phyloP scores from a whole-genome alignment of 257 asterid species.

The Jacaranda copaia region DNA sequence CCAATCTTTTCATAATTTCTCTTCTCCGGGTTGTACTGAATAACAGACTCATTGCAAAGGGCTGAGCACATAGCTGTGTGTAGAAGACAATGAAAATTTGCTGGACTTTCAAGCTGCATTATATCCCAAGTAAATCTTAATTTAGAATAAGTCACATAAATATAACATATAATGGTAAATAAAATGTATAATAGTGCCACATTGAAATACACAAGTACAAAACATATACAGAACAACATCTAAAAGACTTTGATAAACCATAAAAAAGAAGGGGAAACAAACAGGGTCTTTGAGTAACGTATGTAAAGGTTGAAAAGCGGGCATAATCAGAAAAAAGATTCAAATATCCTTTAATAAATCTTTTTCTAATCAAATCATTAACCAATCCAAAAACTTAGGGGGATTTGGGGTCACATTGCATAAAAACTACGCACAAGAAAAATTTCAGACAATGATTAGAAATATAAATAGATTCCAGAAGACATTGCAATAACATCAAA shows the following conservation, averaged over 20 bases:
- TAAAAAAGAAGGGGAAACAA: background rate
- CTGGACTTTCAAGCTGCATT: conserved; percentile 92
- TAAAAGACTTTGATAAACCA: background rate
- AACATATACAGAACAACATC: background rate
- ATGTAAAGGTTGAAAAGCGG: conserved; percentile 17
- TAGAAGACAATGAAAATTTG: conserved; percentile 89
- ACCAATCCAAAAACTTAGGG: conserved; percentile 2
- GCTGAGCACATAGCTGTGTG: conserved; percentile 98
- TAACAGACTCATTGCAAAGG: conserved; percentile 91
- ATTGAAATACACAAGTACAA: conserved; percentile 4
- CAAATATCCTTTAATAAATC: conserved; percentile 5
- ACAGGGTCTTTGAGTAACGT: background rate
- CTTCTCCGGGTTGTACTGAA: conserved; percentile 97
- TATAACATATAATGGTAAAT: conserved; percentile 18
- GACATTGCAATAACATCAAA: background rate
- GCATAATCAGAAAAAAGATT: conserved; percentile 14
- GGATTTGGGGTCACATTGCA: conserved; percentile 18
- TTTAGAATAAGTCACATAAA: conserved; percentile 32
- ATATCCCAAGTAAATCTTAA: conserved; percentile 38
- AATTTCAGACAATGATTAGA: conserved; percentile 2
- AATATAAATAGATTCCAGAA: background rate
- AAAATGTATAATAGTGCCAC: background rate
- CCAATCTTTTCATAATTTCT: conserved; percentile 94
- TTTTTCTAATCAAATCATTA: conserved; percentile 25
- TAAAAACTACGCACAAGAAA: background rate